Percentiles rank a stretch among this genome's conserved stretches.
These are phyloP conservation scores for Escovopsis sp. DNA, from an alignment of 2,329 filamentous ascomycete genomes.

Conservation along the genomic window DNA sequence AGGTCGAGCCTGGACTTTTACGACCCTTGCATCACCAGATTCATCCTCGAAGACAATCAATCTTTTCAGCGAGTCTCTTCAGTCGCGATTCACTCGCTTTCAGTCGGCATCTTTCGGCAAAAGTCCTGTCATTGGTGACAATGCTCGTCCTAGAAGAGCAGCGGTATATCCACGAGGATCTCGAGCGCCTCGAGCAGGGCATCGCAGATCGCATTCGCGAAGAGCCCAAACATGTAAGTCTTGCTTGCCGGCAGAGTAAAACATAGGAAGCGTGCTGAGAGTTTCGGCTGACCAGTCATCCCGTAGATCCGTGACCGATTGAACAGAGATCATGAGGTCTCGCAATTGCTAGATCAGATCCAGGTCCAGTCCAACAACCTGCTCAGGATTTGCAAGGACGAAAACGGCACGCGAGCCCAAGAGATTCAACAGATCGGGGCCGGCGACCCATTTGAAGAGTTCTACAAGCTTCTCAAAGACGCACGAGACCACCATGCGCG, in stretches of 20 bases:
- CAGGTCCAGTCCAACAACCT: constrained; percentile 72
- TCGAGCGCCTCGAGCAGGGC: constrained; percentile 89
- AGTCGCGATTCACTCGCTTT: not conserved
- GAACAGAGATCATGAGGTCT: constrained; percentile 81
- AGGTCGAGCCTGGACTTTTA: constrained; percentile 2
- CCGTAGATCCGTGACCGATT: constrained; percentile 71
- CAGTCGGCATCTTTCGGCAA: no score
- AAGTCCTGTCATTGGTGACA: constrained; percentile 6
- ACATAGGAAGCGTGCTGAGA: not conserved
- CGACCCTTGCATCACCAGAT: not conserved
- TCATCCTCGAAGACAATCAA: not conserved
- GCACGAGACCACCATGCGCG: constrained; percentile 79
- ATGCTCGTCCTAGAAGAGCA: constrained; percentile 92
- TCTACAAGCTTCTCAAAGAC: constrained; percentile 69
- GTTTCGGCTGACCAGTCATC: constrained; percentile 2
- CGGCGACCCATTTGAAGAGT: constrained; percentile 78
- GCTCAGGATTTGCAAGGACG: constrained; percentile 72
- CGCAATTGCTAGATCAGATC: constrained; percentile 75
- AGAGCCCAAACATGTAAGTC: constrained; percentile 70
- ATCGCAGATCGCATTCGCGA: constrained; percentile 79
- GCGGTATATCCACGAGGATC: constrained; percentile 85
- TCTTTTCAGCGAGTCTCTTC: not conserved
- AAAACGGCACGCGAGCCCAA: constrained; percentile 51
- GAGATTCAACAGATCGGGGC: constrained; percentile 76
- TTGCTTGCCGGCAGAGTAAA: not conserved